Evolutionary conservation across 164 flowering plant genomes (phyloP).

Genomic region (Aristolochia californica): DNA sequence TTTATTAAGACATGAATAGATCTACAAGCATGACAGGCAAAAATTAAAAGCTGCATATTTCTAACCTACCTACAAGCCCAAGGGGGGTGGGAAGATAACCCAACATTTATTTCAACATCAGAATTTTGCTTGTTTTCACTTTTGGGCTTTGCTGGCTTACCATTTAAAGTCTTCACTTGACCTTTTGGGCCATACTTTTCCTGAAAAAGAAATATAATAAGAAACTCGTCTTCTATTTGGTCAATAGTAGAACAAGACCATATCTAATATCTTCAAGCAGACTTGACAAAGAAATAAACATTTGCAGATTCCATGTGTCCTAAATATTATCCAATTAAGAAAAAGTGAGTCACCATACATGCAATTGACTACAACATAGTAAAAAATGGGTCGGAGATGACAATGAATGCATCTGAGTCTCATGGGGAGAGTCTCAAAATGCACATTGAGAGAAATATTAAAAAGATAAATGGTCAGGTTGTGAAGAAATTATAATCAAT

Average conservation of each 20-base stretch:
- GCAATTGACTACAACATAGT: neutral
- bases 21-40: neutral
- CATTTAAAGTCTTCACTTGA: slow-evolving; percentile 42
- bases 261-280: neutral
- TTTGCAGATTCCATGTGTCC: neutral
- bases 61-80: slow-evolving; percentile 85
- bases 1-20: neutral
- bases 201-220: slow-evolving; percentile 23
- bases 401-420: neutral
- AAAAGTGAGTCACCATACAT: neutral
- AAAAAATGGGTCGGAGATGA: neutral
- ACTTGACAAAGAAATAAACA: too few species aligned
- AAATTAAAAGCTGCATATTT: neutral
- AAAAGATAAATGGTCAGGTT: neutral
- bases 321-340: neutral
- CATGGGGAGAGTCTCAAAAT: neutral
- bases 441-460: neutral
- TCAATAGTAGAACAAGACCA: neutral
- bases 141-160: slow-evolving; percentile 35
- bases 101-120: slow-evolving; percentile 79
- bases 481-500: neutral
- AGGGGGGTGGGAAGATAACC: slow-evolving; percentile 73
- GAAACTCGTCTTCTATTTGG: neutral
- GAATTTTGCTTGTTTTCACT: slow-evolving; percentile 42
- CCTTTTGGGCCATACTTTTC: slow-evolving; percentile 98